A percentile compares a stretch with the other conserved stretches of the same genome.
phyloP scores from a whole-genome alignment of 2,329 filamentous ascomycete genomes.

The Biscogniauxia marginata region DNA sequence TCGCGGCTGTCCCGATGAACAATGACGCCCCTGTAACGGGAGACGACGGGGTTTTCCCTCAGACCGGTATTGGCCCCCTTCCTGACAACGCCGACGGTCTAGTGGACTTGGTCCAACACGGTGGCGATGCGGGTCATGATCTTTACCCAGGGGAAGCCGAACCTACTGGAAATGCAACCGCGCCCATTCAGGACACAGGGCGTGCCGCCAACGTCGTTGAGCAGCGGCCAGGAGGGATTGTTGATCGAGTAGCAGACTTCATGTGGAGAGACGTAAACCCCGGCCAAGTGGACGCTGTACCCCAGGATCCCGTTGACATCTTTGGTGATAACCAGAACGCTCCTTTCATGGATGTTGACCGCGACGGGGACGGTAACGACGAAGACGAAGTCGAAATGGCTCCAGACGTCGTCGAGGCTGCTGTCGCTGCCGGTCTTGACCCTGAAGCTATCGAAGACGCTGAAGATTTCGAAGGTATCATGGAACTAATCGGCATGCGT shows the following conservation, averaged over 20 bases:
- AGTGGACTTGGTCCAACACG: background rate
- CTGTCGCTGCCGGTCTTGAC: conserved; percentile 68
- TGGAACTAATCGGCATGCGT: conserved; percentile 95
- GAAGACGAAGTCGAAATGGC: conserved; percentile 42
- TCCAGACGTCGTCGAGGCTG: conserved; percentile 61
- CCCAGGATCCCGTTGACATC: conserved; percentile 57
- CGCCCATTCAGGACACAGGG: conserved; percentile 4
- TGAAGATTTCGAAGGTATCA: conserved; percentile 92
- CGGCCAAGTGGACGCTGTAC: conserved; percentile 37
- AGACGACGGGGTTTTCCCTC: background rate
- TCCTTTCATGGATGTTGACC: conserved; percentile 40
- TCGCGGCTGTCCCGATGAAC: background rate
- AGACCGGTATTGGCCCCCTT: background rate
- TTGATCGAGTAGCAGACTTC: conserved; percentile 53
- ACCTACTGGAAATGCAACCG: background rate
- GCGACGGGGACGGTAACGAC: conserved; percentile 27
- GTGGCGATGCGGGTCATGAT: background rate
- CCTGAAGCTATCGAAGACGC: conserved; percentile 77
- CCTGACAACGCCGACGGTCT: background rate
- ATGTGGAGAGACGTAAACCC: conserved; percentile 59
- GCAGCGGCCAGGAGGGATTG: conserved; percentile 37
- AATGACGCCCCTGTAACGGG: background rate
- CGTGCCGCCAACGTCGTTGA: conserved; percentile 3
- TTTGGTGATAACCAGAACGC: conserved; percentile 47
- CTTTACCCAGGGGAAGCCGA: background rate